These are phyloP conservation scores for Vaccinium vitisidaea DNA, from an alignment of 148 eudicot genomes.

Conservation along the genomic window DNA sequence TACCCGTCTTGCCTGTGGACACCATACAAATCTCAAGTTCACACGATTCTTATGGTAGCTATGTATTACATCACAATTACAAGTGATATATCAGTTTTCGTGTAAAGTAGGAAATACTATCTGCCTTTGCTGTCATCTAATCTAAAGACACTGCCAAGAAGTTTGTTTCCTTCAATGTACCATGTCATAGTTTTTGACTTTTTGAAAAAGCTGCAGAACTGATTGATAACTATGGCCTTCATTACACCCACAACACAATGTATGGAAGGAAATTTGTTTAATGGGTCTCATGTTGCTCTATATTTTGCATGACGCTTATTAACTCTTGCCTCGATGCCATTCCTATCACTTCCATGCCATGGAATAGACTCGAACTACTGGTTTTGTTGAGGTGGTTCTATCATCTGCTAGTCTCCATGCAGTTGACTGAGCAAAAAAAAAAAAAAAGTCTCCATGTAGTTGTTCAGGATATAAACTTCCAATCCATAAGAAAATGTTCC, in stretches of 20 bases:
- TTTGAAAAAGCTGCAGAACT: conserved; percentile 7
- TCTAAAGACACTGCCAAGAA: not conserved
- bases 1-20: not conserved
- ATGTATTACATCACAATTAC: not conserved
- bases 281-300: not conserved
- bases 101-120: not conserved
- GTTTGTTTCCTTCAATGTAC: not conserved
- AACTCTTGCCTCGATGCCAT: not conserved
- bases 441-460: not conserved
- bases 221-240: not conserved
- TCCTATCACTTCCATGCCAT: not conserved
- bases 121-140: not conserved
- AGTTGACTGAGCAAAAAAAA: not conserved
- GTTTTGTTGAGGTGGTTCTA: not conserved
- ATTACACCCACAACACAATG: not conserved
- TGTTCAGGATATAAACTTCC: not conserved
- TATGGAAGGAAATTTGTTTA: not conserved
- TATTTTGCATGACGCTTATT: not conserved
- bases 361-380: not conserved
- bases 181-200: not conserved
- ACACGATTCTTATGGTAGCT: not conserved
- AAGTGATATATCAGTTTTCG: not conserved
- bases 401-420: not conserved
- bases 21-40: not conserved
- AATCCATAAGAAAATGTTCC: not conserved